Evolutionary conservation across 1,284 basidiomycete genomes (phyloP).

Genomic region (Ganoderma lingzhi): DNA sequence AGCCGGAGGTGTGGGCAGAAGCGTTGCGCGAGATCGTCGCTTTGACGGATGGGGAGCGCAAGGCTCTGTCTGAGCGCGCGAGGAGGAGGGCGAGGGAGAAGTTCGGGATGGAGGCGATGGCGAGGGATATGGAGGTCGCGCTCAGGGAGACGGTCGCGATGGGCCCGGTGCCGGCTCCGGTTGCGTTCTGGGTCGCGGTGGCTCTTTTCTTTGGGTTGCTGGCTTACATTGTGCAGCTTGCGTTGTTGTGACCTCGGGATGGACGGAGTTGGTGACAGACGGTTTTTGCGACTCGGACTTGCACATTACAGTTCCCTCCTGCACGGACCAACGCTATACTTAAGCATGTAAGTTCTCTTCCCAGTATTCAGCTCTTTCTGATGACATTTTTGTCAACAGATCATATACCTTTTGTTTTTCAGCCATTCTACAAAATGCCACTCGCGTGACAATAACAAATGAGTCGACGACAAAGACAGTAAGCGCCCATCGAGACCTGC

Average conservation of each 20-base stretch:
- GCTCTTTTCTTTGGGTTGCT: constrained; percentile 23
- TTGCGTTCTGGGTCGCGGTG: constrained; percentile 19
- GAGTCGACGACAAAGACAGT: background rate
- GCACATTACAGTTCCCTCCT: background rate
- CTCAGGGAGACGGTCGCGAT: constrained; percentile 59
- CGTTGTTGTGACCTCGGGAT: constrained; percentile 6
- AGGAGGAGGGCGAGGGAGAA: constrained; percentile 61
- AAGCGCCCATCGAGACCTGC: background rate
- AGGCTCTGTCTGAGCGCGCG: constrained; percentile 60
- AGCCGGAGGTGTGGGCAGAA: constrained; percentile 72
- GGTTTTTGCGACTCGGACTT: background rate
- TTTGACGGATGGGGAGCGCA: constrained; percentile 56
- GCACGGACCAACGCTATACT: background rate
- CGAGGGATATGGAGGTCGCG: constrained; percentile 63
- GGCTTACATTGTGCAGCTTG: constrained; percentile 3
- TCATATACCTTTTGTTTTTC: background rate
- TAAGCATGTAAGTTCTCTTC: background rate
- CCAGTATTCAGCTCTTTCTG: background rate
- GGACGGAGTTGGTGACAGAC: background rate
- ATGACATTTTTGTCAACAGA: background rate
- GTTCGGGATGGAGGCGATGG: constrained; percentile 76
- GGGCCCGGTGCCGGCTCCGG: constrained; percentile 47
- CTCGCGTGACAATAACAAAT: background rate
- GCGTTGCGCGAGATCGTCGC: constrained; percentile 69
- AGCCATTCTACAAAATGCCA: background rate